phyloP scores from a whole-genome alignment of 2,329 filamentous ascomycete genomes.

The Paracamarosporium sp. region DNA sequence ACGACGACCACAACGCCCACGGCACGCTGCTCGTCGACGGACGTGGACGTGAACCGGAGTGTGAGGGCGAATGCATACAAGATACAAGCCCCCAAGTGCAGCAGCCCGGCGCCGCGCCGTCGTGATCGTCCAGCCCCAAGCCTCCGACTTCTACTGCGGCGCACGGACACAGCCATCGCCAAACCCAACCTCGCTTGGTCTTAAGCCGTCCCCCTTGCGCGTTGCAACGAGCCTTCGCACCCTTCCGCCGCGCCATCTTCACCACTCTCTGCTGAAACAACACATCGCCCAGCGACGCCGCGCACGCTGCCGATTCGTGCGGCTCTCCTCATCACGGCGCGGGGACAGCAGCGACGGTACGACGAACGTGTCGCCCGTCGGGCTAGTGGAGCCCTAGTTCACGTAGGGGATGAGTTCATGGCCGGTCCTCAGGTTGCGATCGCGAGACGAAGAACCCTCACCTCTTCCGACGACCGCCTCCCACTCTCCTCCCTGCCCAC shows the following conservation, averaged over 20 bases:
- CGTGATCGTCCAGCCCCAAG: background rate
- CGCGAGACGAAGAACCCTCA: constrained; percentile 13
- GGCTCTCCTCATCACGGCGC: constrained; percentile 7
- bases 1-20: background rate
- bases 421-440: constrained; percentile 27
- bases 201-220: constrained; percentile 6
- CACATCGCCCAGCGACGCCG: constrained; percentile 7
- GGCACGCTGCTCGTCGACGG: background rate
- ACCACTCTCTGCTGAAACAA: constrained; percentile 14
- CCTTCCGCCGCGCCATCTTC: constrained; percentile 3
- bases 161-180: constrained; percentile 7
- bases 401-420: constrained; percentile 15
- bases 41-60: too few relatives aligned
- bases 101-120: background rate
- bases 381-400: constrained; percentile 5
- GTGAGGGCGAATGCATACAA: too few relatives aligned
- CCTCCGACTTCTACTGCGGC: background rate
- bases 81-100: too few relatives aligned
- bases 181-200: constrained; percentile 7
- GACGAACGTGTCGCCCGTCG: constrained; percentile 8
- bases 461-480: constrained; percentile 18
- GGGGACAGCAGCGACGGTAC: constrained; percentile 10
- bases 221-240: background rate
- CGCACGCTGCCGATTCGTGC: constrained; percentile 3
- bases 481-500: constrained; percentile 19